Conservation (phyloP, 176 grass and related monocot species). For the Hsuehochloa calcarea region DNA sequence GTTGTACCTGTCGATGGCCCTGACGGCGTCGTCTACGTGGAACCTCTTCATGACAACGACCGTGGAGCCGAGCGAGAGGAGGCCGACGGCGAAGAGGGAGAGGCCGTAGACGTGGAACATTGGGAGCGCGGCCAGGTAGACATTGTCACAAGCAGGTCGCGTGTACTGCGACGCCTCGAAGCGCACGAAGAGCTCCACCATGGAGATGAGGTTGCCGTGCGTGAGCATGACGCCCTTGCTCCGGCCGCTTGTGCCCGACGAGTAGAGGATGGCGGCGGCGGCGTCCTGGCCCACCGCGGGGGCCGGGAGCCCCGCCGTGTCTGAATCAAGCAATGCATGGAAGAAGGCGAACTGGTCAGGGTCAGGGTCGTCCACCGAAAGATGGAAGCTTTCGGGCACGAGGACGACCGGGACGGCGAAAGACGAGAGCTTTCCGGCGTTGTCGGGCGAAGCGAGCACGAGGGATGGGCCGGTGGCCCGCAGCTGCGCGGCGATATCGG, state of each 20-base stretch:
- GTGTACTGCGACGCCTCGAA: constrained; percentile 70
- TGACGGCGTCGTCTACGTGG: constrained; percentile 37
- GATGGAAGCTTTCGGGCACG: constrained; percentile 44
- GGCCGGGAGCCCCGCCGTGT: background rate
- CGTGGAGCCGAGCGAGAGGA: constrained; percentile 69
- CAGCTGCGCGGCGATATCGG: constrained; percentile 57
- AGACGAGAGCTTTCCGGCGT: constrained; percentile 27
- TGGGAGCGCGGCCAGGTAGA: constrained; percentile 74
- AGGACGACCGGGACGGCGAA: constrained; percentile 40
- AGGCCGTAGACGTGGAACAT: constrained; percentile 97
- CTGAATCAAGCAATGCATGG: constrained; percentile 30
- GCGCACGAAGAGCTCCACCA: constrained; percentile 64
- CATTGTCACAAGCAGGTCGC: constrained; percentile 51
- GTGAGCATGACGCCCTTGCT: constrained; percentile 78
- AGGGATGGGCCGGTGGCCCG: constrained; percentile 22
- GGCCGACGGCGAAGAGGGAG: constrained; percentile 70
- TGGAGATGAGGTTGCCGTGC: constrained; percentile 78
- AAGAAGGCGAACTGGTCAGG: constrained; percentile 28
- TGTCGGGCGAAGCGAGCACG: constrained; percentile 44
- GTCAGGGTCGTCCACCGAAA: background rate
- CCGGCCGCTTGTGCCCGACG: constrained; percentile 71
- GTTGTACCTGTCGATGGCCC: constrained; percentile 41
- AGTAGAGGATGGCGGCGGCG: constrained; percentile 74
- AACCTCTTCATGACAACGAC: constrained; percentile 85
- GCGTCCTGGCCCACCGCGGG: constrained; percentile 50